Percentiles rank a stretch among this genome's conserved stretches.
Conservation (phyloP, 78 protist genomes). For the Polysphondylium violaceum region DNA sequence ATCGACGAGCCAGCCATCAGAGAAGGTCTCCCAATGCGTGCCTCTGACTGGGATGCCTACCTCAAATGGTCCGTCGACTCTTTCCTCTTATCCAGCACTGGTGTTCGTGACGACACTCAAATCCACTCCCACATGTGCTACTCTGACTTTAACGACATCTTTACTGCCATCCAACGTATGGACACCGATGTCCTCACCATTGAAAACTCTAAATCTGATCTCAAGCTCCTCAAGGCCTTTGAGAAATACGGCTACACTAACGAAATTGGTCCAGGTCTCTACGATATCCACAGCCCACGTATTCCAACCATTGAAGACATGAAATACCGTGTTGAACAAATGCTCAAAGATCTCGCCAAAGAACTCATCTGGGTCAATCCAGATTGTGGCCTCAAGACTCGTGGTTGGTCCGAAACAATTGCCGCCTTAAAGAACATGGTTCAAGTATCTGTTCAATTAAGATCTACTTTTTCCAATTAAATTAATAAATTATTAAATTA, state of each 20-base stretch:
- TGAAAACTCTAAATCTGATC: slow-evolving; percentile 77
- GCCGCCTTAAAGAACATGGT: slow-evolving; percentile 80
- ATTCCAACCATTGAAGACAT: slow-evolving; percentile 84
- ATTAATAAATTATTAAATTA: background rate
- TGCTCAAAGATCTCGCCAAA: slow-evolving; percentile 33
- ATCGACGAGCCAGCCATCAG: slow-evolving; percentile 92
- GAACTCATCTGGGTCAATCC: slow-evolving; percentile 86
- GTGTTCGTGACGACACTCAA: slow-evolving; percentile 79
- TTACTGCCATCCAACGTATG: slow-evolving; percentile 76
- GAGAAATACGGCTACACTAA: slow-evolving; percentile 74
- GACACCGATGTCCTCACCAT: slow-evolving; percentile 90
- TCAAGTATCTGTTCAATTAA: slow-evolving; percentile 30
- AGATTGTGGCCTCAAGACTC: slow-evolving; percentile 91
- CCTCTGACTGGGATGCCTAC: slow-evolving; percentile 71
- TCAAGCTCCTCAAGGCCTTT: slow-evolving; percentile 80
- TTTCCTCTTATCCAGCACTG: slow-evolving; percentile 74
- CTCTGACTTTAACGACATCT: slow-evolving; percentile 88
- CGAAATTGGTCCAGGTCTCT: slow-evolving; percentile 92
- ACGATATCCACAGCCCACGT: slow-evolving; percentile 90
- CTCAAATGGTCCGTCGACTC: slow-evolving; percentile 80
- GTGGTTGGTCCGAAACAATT: slow-evolving; percentile 28
- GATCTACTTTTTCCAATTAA: background rate
- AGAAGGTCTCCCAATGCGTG: slow-evolving; percentile 89
- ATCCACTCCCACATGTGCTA: slow-evolving; percentile 93
- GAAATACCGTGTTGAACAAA: slow-evolving; percentile 61